Percentiles rank a stretch among this genome's conserved stretches.
These are phyloP conservation scores for Kitagawia praeruptora DNA, from an alignment of 129 eudicot species.

Conservation along the genomic window DNA sequence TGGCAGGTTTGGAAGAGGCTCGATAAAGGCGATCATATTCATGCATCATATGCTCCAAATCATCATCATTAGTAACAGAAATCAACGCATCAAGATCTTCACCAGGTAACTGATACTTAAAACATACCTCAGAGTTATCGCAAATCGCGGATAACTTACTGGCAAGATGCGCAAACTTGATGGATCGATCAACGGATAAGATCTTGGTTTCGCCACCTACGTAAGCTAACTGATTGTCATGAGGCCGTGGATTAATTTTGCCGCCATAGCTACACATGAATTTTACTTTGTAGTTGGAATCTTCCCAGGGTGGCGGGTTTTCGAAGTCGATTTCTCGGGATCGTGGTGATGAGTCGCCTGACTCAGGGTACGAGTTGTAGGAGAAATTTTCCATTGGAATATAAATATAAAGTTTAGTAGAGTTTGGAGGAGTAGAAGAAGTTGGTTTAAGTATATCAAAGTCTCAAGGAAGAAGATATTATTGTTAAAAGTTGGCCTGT, in stretches of 20 bases:
- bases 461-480: background rate
- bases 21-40: slow-evolving; percentile 72
- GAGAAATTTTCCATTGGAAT: slow-evolving; percentile 63
- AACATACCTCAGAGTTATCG: slow-evolving; percentile 41
- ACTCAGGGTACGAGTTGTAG: slow-evolving; percentile 75
- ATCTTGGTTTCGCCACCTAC: slow-evolving; percentile 87
- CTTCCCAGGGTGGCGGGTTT: slow-evolving; percentile 81
- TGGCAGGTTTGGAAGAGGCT: slow-evolving; percentile 63
- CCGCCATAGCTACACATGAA: slow-evolving; percentile 97
- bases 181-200: slow-evolving; percentile 58
- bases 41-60: slow-evolving; percentile 89
- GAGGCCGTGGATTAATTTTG: slow-evolving; percentile 81
- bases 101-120: slow-evolving; percentile 90
- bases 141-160: slow-evolving; percentile 39
- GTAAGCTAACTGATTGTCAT: slow-evolving; percentile 69
- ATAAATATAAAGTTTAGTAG: background rate
- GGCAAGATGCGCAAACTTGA: slow-evolving; percentile 34
- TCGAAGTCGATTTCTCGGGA: slow-evolving; percentile 93
- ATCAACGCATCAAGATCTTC: slow-evolving; percentile 91
- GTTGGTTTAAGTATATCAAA: background rate
- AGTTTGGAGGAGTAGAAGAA: background rate
- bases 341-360: slow-evolving; percentile 90
- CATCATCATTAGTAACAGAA: slow-evolving; percentile 90
- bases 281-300: slow-evolving; percentile 60
- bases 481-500: background rate